Base-by-base conservation (phyloP, 495 filamentous ascomycete species). In the Aspergillus mulundensis region DNA sequence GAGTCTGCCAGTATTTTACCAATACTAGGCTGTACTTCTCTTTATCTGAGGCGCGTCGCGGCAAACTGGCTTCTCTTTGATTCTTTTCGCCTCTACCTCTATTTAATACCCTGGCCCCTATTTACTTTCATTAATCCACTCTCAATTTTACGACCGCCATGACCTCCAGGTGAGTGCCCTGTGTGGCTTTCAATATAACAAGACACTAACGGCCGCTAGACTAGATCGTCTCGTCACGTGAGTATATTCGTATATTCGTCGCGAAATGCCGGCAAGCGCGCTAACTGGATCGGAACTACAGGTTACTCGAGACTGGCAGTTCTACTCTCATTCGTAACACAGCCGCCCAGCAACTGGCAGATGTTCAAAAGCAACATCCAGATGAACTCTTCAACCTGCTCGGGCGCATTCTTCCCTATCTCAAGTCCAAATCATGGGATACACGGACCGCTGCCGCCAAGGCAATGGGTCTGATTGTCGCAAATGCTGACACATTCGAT, bases 381-480 rank as follows among this genome's bases (percentile, higher is more conserved):
- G 93, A 97, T 69, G 94, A 98, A 66, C 78, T 97, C 3, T 97
- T 97, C 71, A 97, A 97, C 62, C 80, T 98, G 7, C 80, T 98
- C n/a, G 90, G 90, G n/a, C 82, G 93, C 44, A 92, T 98, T 40
- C 83, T 97, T 16, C 91, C 95, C 2, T 97, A 95, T 70, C 81
- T 97, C 15, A 82, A 87, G 53, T 90, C 91, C 53, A 96, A 91
- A 66, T 90, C 89, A 56, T 98, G 94, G 94, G 94, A 98, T 59
- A 97, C 94, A 8, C 81, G 94, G 32, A 89, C 83, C 41, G 93
- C 95, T 42, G 86, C 94, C 39, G 89, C 94, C 56, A 94, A 89
- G 66, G 94, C 95, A 5, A 87, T 98, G 52, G 90, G 91, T 43
- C 87, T 91, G 51, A 97, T 98, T 60, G 85, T 94, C 53, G 84